phyloP scores from a whole-genome alignment of 208 protist species.

The Zelonia costaricensis region DNA sequence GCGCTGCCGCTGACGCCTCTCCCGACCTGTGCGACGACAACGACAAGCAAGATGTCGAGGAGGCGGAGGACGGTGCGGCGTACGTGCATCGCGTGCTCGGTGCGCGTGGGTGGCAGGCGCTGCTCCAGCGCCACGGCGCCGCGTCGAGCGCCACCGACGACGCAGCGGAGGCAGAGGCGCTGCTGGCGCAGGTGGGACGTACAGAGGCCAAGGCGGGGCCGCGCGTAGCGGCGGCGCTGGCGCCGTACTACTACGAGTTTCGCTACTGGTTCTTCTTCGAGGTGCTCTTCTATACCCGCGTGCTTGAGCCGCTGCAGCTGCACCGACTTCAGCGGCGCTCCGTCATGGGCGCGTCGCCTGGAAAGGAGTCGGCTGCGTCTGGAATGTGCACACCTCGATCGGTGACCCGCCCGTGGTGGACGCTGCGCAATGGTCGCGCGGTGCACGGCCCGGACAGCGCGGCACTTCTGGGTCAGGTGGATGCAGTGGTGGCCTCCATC shows the following conservation, averaged over 20 bases:
- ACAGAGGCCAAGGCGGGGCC: too few relatives aligned
- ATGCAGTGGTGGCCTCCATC: too few relatives aligned
- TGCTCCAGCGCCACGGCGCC: slow-evolving; percentile 2
- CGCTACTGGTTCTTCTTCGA: slow-evolving; percentile 78
- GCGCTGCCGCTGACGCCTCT: too few relatives aligned
- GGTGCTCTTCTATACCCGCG: slow-evolving; percentile 55
- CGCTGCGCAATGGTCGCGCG: slow-evolving; percentile 2
- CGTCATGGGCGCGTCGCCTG: neutral
- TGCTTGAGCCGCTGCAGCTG: slow-evolving; percentile 26
- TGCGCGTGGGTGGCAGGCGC: neutral
- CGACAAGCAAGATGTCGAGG: too few relatives aligned
- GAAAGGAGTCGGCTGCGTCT: neutral
- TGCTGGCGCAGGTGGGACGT: too few relatives aligned
- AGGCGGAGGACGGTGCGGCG: neutral
- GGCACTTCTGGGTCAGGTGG: neutral
- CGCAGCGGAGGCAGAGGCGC: neutral
- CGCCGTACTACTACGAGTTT: slow-evolving; percentile 56
- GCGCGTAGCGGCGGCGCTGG: slow-evolving; percentile 1
- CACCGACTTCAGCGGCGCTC: slow-evolving; percentile 16
- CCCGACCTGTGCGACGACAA: too few relatives aligned
- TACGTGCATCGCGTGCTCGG: slow-evolving; percentile 16
- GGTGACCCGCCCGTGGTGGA: slow-evolving; percentile 16
- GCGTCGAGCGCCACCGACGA: neutral
- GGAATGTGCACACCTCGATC: neutral
- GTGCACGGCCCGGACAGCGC: neutral